These are phyloP conservation scores for Termitomyces eurrhizus DNA, from an alignment of 768 basidiomycete genomes.

Conservation along the genomic window DNA sequence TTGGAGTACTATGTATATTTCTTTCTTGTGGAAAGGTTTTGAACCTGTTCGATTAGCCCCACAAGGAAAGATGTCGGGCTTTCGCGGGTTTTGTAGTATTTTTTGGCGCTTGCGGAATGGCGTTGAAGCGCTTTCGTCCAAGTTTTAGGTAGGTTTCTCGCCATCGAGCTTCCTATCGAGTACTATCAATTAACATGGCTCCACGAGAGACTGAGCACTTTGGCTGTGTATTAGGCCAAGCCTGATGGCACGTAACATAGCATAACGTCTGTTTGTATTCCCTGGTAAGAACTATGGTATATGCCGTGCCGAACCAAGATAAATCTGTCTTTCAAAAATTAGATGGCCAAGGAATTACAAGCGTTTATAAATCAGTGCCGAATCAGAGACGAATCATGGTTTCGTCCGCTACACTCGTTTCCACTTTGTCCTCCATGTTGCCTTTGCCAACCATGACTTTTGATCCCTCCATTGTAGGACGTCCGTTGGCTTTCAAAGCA, in stretches of 20 bases:
- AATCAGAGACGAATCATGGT: not conserved
- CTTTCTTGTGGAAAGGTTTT: no score
- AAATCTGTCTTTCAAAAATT: not conserved
- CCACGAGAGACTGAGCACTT: not conserved
- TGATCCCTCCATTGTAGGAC: not conserved
- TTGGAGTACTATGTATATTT: no score
- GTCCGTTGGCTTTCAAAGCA: not conserved
- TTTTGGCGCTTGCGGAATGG: not conserved
- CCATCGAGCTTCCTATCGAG: not conserved
- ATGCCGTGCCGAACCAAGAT: not conserved
- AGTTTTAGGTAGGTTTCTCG: not conserved
- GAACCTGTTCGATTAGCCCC: no score
- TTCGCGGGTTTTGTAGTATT: not conserved
- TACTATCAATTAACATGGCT: not conserved
- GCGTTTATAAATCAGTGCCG: not conserved
- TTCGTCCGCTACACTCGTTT: not conserved
- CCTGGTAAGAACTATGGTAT: not conserved
- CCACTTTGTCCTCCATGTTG: not conserved
- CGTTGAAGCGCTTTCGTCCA: not conserved
- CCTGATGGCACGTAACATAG: not conserved
- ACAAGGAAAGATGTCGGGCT: not conserved
- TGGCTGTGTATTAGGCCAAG: not conserved
- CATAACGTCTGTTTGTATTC: not conserved
- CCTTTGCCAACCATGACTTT: not conserved
- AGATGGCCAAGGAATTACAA: not conserved